Conservation (phyloP, 1,284 basidiomycete genomes). For the Boletus semigastroideus region DNA sequence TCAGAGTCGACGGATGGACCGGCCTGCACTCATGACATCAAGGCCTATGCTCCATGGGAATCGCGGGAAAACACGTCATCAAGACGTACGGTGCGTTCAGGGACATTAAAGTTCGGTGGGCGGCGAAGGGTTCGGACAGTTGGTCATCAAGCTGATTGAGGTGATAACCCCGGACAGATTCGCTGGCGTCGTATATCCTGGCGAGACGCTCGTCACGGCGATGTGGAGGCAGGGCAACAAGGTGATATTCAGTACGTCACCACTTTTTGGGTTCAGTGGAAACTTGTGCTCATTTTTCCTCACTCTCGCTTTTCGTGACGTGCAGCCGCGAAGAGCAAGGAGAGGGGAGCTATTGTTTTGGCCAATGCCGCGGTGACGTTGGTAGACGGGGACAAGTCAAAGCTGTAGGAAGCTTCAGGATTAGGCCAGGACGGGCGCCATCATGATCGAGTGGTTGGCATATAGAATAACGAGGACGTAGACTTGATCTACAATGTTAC, state of each 20-base stretch:
- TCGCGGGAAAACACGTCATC: constrained; percentile 90
- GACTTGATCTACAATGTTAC: too few relatives aligned
- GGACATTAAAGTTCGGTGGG: constrained; percentile 94
- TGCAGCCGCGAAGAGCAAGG: constrained; percentile 76
- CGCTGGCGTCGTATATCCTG: constrained; percentile 90
- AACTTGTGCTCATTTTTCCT: background rate
- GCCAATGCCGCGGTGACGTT: constrained; percentile 78
- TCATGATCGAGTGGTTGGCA: too few relatives aligned
- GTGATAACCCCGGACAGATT: constrained; percentile 48
- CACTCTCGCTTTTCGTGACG: background rate
- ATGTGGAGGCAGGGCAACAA: constrained; percentile 98
- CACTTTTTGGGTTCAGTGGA: background rate
- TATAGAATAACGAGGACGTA: too few relatives aligned
- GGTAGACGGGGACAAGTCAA: constrained; percentile 51
- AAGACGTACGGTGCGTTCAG: constrained; percentile 84
- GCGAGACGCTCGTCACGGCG: constrained; percentile 90
- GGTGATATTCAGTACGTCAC: constrained; percentile 83
- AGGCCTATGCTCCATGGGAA: constrained; percentile 91
- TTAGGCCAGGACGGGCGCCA: too few relatives aligned
- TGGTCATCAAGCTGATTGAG: too few relatives aligned
- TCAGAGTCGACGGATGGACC: background rate
- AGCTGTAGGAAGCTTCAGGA: constrained; percentile 44
- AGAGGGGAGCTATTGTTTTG: constrained; percentile 67
- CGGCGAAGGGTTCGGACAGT: constrained; percentile 1
- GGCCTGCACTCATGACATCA: background rate